Evolutionary conservation across 1,284 basidiomycete species (phyloP), one percentile per base, ranked within the genome.

Genomic region (Cryptococcus sp.): DNA sequence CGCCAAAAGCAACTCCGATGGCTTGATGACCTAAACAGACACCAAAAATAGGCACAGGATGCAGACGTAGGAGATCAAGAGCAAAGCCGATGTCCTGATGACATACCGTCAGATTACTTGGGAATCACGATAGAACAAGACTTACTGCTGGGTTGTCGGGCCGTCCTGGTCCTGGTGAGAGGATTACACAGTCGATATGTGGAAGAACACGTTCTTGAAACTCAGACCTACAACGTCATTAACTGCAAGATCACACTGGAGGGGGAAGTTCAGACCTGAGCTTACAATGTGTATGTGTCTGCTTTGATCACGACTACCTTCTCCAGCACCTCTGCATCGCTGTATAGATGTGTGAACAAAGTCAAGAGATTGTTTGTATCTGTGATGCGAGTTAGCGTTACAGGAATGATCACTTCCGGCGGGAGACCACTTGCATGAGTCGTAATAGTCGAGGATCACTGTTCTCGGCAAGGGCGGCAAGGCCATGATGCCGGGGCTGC

Each of bases 11-110:
- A 8, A 89, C 81, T 0, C 85, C 89, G 38, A 98, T 83, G 58
- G 93, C 94, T 75, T 98, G 95, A 54, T 94, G 84, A 0, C 95
- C 95, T 13, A 98, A 83, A 70, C 94, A 98, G 3, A 98, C 87
- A 2, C 78, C 78, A 4, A 80, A 65, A 22, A 79, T 74, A 19
- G 78, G 78, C 0, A 76, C 51, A 0, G 70, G 66, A 49, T 75
- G 73, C 1, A 51, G 54, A 15, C 67, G 66, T 13, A 80, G 59
- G 0, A 80, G 65, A 22, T 76, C 71, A 3, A 78, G 65, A 0
- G 68, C 75, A 51, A 77, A 78, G 0, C 76, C 76, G 46, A 79
- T 78, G 57, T 80, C 78, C 72, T 77, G 29, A 2, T 3, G 17
- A 52, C 8, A 34, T 13, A 34, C 8, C 8, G 8, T 34, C 29